phyloP scores from a whole-genome alignment of 768 basidiomycete species.

The Kwoniella sp. region DNA sequence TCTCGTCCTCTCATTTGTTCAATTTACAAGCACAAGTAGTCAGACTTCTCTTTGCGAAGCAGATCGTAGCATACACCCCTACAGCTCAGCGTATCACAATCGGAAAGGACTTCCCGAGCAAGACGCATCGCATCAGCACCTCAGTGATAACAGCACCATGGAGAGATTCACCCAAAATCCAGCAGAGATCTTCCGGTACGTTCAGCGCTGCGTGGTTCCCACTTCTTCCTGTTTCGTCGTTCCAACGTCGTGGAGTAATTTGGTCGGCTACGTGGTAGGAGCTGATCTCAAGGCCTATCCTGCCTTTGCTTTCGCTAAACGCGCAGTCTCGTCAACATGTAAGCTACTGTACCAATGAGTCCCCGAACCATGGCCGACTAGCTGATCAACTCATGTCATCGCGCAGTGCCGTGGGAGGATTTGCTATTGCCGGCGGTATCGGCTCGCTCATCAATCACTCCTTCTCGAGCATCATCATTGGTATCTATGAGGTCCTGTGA shows the following conservation, averaged over 20 bases:
- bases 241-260: too few relatives aligned
- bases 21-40: too few relatives aligned
- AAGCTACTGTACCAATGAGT: slow-evolving; percentile 2
- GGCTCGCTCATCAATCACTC: slow-evolving; percentile 52
- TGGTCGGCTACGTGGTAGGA: background rate
- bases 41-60: too few relatives aligned
- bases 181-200: slow-evolving; percentile 50
- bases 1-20: background rate
- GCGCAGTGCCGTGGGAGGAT: slow-evolving; percentile 47
- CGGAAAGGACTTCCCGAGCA: too few relatives aligned
- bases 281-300: slow-evolving; percentile 11
- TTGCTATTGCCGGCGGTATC: slow-evolving; percentile 51
- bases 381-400: background rate
- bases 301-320: background rate
- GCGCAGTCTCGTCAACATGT: slow-evolving; percentile 52
- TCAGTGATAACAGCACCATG: slow-evolving; percentile 29
- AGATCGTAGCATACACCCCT: too few relatives aligned
- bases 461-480: slow-evolving; percentile 56
- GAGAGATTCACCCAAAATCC: slow-evolving; percentile 51
- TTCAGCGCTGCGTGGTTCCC: too few relatives aligned
- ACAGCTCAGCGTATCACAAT: too few relatives aligned
- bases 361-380: background rate
- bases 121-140: background rate
- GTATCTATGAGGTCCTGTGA: slow-evolving; percentile 54
- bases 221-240: too few relatives aligned